Percentiles rank a stretch among this genome's conserved stretches.
Conservation (phyloP, 2,329 filamentous ascomycete species). For the Hirsutella minnesotensis region DNA sequence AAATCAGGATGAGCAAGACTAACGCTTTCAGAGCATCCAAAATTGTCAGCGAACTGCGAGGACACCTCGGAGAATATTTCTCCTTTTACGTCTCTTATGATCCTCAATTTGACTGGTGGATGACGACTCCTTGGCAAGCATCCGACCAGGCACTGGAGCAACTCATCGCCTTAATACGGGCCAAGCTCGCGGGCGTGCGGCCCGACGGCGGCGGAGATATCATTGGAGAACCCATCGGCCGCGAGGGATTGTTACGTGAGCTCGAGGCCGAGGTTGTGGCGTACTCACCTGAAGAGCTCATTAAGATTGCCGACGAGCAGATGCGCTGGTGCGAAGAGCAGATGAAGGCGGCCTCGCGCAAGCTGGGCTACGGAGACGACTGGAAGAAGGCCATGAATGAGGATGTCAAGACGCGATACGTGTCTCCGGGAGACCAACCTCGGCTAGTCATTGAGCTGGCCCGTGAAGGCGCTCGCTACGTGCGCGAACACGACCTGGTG, state of each 20-base stretch:
- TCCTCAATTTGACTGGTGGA: slow-evolving; percentile 47
- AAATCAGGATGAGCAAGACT: slow-evolving; percentile 24
- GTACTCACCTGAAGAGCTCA: slow-evolving; percentile 44
- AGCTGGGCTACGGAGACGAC: slow-evolving; percentile 33
- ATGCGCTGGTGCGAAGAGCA: slow-evolving; percentile 44
- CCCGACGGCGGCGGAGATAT: slow-evolving; percentile 34
- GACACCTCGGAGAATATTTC: slow-evolving; percentile 32
- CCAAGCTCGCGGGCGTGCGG: slow-evolving; percentile 31
- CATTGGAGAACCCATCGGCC: slow-evolving; percentile 44
- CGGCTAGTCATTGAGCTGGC: slow-evolving; percentile 39
- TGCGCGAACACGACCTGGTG: slow-evolving; percentile 40
- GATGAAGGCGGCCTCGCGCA: slow-evolving; percentile 36
- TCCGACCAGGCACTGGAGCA: slow-evolving; percentile 23
- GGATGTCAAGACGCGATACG: slow-evolving; percentile 41
- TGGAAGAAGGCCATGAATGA: slow-evolving; percentile 42
- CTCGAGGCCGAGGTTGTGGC: slow-evolving; percentile 45
- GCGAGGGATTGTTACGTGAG: slow-evolving; percentile 36
- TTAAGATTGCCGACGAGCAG: slow-evolving; percentile 36
- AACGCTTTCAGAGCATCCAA: slow-evolving; percentile 34
- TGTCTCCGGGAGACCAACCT: slow-evolving; percentile 40
- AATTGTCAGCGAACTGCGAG: slow-evolving; percentile 25
- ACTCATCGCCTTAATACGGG: slow-evolving; percentile 24
- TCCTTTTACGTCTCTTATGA: slow-evolving; percentile 43
- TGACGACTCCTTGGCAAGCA: slow-evolving; percentile 28
- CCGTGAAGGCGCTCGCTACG: slow-evolving; percentile 38